These are phyloP conservation scores for Phytophthora agathidicida DNA, from an alignment of 352 stramenopile genomes.

Conservation along the genomic window DNA sequence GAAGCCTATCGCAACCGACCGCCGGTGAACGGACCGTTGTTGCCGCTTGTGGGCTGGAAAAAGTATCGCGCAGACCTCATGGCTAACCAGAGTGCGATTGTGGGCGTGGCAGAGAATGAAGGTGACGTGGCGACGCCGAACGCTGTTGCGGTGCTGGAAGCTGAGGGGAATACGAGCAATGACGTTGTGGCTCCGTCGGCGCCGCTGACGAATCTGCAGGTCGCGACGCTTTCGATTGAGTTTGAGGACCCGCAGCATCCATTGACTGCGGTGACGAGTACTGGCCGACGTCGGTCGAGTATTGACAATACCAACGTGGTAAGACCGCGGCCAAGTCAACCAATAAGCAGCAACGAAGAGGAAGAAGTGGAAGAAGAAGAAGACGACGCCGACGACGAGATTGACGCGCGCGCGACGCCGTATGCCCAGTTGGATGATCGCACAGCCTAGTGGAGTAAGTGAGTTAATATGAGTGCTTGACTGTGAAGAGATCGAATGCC, in stretches of 20 bases:
- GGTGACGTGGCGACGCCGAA: constrained; percentile 1
- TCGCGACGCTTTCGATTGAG: constrained; percentile 31
- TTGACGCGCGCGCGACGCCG: constrained; percentile 18
- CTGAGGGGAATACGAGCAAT: neutral
- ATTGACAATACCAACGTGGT: constrained; percentile 33
- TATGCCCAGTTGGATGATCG: constrained; percentile 24
- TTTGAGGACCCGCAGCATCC: constrained; percentile 39
- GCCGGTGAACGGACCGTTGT: constrained; percentile 26
- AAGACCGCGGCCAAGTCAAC: constrained; percentile 16
- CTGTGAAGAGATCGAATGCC: constrained; percentile 10
- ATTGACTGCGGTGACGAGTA: constrained; percentile 33
- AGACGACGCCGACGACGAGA: constrained; percentile 12
- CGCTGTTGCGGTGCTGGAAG: neutral
- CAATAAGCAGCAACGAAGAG: constrained; percentile 3
- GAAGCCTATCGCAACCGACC: constrained; percentile 15
- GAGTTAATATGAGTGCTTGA: constrained; percentile 30
- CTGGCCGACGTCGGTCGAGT: constrained; percentile 27
- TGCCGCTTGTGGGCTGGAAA: constrained; percentile 42
- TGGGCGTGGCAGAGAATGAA: neutral
- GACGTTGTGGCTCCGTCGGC: neutral
- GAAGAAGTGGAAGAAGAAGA: constrained; percentile 21
- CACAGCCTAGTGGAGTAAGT: constrained; percentile 16
- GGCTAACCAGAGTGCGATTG: constrained; percentile 28
- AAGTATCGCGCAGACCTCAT: constrained; percentile 30
- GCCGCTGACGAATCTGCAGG: constrained; percentile 21